Percentiles rank a stretch among this genome's conserved stretches.
phyloP scores from a whole-genome alignment of 257 asterid genomes.

The Henckelia pumila region DNA sequence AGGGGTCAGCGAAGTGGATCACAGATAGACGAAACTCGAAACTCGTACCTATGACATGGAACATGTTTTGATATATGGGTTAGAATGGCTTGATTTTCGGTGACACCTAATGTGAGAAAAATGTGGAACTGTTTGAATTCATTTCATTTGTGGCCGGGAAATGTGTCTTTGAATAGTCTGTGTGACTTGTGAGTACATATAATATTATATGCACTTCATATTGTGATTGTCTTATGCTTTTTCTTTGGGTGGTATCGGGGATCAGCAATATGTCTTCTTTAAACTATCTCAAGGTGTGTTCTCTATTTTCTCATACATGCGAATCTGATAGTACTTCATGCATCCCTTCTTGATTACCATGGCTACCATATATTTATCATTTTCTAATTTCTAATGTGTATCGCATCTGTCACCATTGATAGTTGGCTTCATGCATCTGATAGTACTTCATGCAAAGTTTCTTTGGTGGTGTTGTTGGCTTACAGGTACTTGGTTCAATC shows the following conservation, averaged over 20 bases:
- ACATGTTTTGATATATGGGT: not conserved
- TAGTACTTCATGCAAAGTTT: constrained; percentile 49
- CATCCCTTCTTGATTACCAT: not conserved
- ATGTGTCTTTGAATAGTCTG: not conserved
- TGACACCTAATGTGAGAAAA: not conserved
- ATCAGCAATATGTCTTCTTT: not conserved
- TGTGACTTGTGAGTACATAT: not conserved
- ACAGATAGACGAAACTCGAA: not conserved
- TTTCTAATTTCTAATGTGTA: too few species aligned
- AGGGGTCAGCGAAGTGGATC: not conserved
- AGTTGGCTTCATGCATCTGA: not conserved
- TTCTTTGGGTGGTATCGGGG: not conserved
- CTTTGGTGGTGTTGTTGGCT: constrained; percentile 54
- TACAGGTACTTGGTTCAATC: constrained; percentile 45
- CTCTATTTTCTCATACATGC: not conserved
- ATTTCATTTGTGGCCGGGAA: not conserved
- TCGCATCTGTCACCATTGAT: too few species aligned
- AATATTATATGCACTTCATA: not conserved
- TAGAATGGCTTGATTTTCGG: not conserved
- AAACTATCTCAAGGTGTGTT: not conserved
- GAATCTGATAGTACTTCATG: not conserved
- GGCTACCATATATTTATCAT: too few species aligned
- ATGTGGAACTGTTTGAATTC: not conserved
- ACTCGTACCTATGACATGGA: not conserved
- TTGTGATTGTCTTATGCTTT: not conserved